phyloP scores from a whole-genome alignment of 768 basidiomycete genomes.

The Coprinellus micaceus region DNA sequence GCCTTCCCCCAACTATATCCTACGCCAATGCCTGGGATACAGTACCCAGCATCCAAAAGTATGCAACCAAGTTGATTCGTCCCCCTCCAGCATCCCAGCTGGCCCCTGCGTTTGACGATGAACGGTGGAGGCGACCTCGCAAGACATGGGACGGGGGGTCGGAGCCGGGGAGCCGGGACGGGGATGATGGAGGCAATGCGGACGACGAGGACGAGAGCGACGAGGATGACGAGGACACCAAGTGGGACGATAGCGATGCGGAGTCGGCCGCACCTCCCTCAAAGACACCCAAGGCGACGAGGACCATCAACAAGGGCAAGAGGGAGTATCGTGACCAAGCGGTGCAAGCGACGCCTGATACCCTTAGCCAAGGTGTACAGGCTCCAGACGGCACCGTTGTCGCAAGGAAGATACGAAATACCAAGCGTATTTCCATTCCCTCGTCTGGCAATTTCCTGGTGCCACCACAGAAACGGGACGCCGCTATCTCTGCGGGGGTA shows the following conservation, averaged over 20 bases:
- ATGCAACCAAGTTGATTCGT: slow-evolving; percentile 58
- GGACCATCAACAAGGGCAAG: slow-evolving; percentile 33
- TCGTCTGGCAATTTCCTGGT: background rate
- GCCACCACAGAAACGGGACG: background rate
- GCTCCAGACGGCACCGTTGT: slow-evolving; percentile 30
- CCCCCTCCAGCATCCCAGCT: slow-evolving; percentile 35
- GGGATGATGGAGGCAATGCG: slow-evolving; percentile 75
- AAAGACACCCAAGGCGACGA: slow-evolving; percentile 29
- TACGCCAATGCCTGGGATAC: slow-evolving; percentile 86
- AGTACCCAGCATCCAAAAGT: slow-evolving; percentile 74
- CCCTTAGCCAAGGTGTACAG: slow-evolving; percentile 58
- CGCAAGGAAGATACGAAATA: background rate
- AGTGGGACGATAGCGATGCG: slow-evolving; percentile 35
- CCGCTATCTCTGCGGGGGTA: background rate
- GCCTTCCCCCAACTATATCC: slow-evolving; percentile 54
- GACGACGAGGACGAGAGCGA: slow-evolving; percentile 56
- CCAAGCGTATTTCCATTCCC: background rate
- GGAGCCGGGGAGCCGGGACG: slow-evolving; percentile 75
- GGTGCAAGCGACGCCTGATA: slow-evolving; percentile 64
- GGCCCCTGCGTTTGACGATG: slow-evolving; percentile 50
- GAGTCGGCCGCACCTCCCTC: slow-evolving; percentile 21
- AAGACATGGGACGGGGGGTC: slow-evolving; percentile 51
- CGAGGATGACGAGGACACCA: slow-evolving; percentile 20
- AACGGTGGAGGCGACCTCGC: slow-evolving; percentile 33
- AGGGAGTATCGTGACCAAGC: slow-evolving; percentile 62